Base-by-base conservation (phyloP, 73 alveolate species). In the Paramecium bursaria region DNA sequence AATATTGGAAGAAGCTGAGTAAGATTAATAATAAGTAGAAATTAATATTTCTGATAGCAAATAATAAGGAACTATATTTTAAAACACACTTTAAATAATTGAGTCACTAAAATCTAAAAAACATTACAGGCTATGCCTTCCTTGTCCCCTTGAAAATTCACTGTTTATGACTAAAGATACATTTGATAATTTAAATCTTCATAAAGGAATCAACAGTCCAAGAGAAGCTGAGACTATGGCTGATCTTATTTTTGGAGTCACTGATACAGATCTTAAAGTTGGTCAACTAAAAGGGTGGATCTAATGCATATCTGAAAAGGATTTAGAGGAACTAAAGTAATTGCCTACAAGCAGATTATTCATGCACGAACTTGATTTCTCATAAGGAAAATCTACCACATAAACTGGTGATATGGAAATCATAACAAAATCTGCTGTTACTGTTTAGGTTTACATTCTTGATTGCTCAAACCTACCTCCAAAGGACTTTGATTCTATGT, bases 381-480 rank as follows among this genome's bases (percentile, higher is more conserved):
- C 85, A 47, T 44, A 74, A 79, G 73, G 73, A 10, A 48, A 75
- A 30, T 25, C 48, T 46, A 46, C 55, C 26, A 74, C 67, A 27
- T 33, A 54, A 26, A 15, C 27, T 46, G 21, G 57, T 11, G 74
- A 74, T 91, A n/a, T 74, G 82, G 75, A 85, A 80, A 39, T 93
- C 73, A 80, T 93, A 89, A 42, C 46, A 21, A 74, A 79, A 75
- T 89, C 88, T 17, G 55, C 85, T 29, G 93, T 94, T 46, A 55
- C 96, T 0, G 93, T 96, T 5, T 86, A 99, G 73, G 88, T 96
- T 27, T 96, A 96, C 85, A 67, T 96, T 46, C 53, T 96, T 11
- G 91, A 85, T 57, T 91, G 95, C 33, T 85, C 86, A 48, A 95
- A 96, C 87, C 87, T 96, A 42, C 91, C 98, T 1, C 94, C 96